Evolutionary conservation across 2,329 filamentous ascomycete species (phyloP), one percentile per base, ranked within the genome.

Genomic region (Aureobasidium sp.): DNA sequence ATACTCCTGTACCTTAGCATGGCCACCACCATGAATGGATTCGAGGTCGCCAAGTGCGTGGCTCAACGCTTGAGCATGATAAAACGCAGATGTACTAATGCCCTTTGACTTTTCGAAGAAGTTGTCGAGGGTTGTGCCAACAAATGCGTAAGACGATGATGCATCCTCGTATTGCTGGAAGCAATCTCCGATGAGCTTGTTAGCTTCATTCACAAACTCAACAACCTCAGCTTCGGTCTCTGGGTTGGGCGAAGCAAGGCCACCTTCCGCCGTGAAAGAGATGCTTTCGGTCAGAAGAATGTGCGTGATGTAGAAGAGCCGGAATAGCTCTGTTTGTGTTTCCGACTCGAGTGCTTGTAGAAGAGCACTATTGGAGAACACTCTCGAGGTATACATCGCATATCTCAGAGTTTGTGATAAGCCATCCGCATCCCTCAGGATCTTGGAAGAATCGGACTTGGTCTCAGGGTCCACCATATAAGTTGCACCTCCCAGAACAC

Each of bases 371-470:
- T 71, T 72, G 21, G 75, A 74, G 36, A 91, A 70, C 0, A 94
- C 71, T 53, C 80, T 81, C 6, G 80, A 78, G 0, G 85, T 82
- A 71, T 91, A 96, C 53, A 87, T 79, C 1, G 87, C 85, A 77
- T 95, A 89, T 61, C 93, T 82, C 15, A 90, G 83, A 1, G 90
- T 85, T 59, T 89, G 78, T 2, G 90, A 90, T 36, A 86, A 83
- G 0, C 89, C 89, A 65, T 83, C 82, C 4, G 81, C 77, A 70
- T 96, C 91, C 47, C 87, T 79, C 36, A 76, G 70, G 16, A 81
- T 72, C 64, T 37, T 47, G 2, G 62, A 36, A 34, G 39, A 29
- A 10, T 32, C 34, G 3, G 45, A 27, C 25, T 34, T 37, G 13
- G 27, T 32, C 5, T 62, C 47, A 16, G 50, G 32, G 15, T 76